Evolutionary conservation across 108 stramenopile genomes (phyloP), one percentile per base, ranked within the genome.

Genomic region (Cylindrotheca closterium): DNA sequence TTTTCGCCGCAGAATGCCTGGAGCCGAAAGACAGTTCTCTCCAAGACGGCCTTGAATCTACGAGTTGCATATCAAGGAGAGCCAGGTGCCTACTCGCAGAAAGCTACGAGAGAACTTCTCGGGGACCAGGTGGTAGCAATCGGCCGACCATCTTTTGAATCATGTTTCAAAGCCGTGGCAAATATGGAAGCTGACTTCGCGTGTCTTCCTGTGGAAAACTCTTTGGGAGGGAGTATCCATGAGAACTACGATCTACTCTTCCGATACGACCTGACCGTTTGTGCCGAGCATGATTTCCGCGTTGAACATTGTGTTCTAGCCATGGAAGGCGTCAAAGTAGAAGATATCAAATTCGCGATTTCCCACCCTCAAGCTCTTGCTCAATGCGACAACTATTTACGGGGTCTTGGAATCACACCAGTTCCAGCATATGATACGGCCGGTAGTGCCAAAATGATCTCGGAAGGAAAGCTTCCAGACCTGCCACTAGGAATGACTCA

Each of bases 191-290:
- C 83, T 49, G 96, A 97, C 61, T 99, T 97, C 79, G 95, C 94
- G 27, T 81, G 94, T 29, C 63, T 99, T 2, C 98, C 98, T 21
- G 80, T 99, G 50, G 98, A 99, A 77, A 99, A 99, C 67, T 91
- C 94, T 15, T 70, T 98, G 67, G 98, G 97, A 27, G 98, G 98
- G 5, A 92, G 89, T 50, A 99, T 99, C 60, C 97, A 99, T 71
- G 95, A 98, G 67, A 97, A 97, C 73, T 97, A 97, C 64, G 98
- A 99, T 81, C 67, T 99, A 53, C 95, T 96, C 85, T 79, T 99
- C 0, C 81, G 95, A 42, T 96, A 97, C 68, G 95, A 99, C 68
- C 69, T 95, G 26, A 93, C 77, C 4, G 83, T 86, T 8, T 67
- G 84, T 15, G 89, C 73, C 1, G 98, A 99, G 63, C 97, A 99